Evolutionary conservation across 331 rosid genomes (phyloP).

Genomic region (Pyrus hybrid): DNA sequence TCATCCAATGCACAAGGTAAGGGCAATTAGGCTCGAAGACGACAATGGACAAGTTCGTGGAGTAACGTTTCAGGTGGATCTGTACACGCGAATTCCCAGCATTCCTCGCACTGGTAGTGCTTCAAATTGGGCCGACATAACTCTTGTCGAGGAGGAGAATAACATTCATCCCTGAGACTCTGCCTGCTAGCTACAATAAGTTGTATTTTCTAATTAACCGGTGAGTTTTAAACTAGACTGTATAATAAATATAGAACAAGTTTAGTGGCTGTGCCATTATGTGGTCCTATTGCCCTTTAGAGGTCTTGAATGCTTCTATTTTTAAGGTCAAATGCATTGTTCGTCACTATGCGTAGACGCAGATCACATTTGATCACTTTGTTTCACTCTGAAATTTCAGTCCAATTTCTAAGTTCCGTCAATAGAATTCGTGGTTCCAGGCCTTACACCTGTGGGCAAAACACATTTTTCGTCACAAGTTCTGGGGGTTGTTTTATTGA

Average conservation of each 20-base stretch:
- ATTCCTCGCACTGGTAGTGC: constrained; percentile 58
- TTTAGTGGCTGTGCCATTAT: not conserved
- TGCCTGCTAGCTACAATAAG: no score
- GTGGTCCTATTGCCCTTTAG: not conserved
- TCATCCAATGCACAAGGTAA: constrained; percentile 53
- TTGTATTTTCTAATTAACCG: not conserved
- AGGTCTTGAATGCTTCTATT: no score
- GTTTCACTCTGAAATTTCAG: not conserved
- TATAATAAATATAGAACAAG: not conserved
- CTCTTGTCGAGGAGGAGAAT: constrained; percentile 19
- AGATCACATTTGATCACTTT: not conserved
- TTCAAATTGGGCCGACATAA: constrained; percentile 43
- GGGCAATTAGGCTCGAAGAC: constrained; percentile 30
- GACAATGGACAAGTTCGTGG: constrained; percentile 36
- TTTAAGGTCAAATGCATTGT: no score
- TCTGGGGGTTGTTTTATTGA: no score
- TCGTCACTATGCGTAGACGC: no score
- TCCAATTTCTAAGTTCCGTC: no score
- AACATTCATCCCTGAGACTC: not conserved
- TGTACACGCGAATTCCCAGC: constrained; percentile 41
- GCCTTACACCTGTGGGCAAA: no score
- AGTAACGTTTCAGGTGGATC: constrained; percentile 48
- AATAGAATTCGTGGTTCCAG: no score
- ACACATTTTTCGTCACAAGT: no score
- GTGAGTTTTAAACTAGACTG: not conserved